Base-by-base conservation (phyloP, 192 early-diverging fungal species). In the Dissophora globulifera region DNA sequence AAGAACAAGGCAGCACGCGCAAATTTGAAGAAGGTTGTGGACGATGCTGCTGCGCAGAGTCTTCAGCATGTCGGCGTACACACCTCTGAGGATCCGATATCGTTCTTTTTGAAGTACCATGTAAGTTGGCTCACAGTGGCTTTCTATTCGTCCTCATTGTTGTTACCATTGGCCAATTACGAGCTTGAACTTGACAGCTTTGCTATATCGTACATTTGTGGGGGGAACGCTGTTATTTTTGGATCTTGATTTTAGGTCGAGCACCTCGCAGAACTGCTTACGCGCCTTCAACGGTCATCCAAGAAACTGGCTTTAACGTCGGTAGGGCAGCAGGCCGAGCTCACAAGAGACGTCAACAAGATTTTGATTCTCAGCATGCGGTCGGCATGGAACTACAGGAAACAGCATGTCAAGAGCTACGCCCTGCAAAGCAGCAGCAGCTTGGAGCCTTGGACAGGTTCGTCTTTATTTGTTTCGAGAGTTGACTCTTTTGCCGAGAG, bases 381-480 rank as follows among this genome's bases (percentile, higher is more conserved):
- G 1, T 60, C 58, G 13, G 72, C 72, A 0, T 76, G 72, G 72
- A 76, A 57, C n/a, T 76, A 67, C 31, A 53, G 72, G 27, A 58
- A 27, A n/a, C 33, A 62, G 40, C 66, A 67, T n/a, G 47, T 57
- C 22, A 42, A 46, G 20, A 76, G 35, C 26, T 76, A 76, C 42
- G 45, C 58, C 2, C 58, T 76, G 22, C 32, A 66, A 15, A 49
- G 22, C 38, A 53, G 27, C n/a, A 52, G 58, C 26, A 55, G 46
- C 48, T 5, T 67, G 17, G 72, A 67, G 48, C 72, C 72, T 13
- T 76, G 72, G 72, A 76, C 72, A 55, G 72, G 72, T 75, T 30
- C 16, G 62, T 42, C n/a, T n/a, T n/a, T n/a, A n/a, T n/a, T n/a
- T n/a, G n/a, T n/a, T n/a, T n/a, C n/a, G n/a, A n/a, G n/a, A n/a